Percentiles rank a stretch among this genome's conserved stretches.
These are phyloP conservation scores for Atkinsonella texensis DNA, from an alignment of 2,329 filamentous ascomycete species.

Conservation along the genomic window DNA sequence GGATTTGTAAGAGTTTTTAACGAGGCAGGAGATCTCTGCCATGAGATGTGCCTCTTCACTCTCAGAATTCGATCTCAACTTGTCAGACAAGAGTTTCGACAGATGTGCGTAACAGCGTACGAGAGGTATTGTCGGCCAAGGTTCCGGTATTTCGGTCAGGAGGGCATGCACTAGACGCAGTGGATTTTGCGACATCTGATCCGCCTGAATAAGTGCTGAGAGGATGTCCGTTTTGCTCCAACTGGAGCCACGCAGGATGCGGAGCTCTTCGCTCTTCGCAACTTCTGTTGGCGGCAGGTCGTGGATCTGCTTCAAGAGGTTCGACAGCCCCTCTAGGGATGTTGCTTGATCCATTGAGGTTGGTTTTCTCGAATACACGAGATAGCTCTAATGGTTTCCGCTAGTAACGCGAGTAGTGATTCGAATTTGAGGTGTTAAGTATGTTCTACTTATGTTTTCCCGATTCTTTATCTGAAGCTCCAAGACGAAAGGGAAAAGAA, in stretches of 20 bases:
- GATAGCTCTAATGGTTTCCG: background rate
- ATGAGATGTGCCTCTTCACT: conserved; percentile 9
- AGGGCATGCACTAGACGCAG: conserved; percentile 15
- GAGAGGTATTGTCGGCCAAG: conserved; percentile 18
- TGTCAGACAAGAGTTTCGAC: conserved; percentile 25
- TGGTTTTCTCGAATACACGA: background rate
- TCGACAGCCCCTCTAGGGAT: conserved; percentile 3
- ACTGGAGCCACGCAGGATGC: conserved; percentile 3
- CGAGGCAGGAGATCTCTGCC: conserved; percentile 11
- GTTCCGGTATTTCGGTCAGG: conserved; percentile 14
- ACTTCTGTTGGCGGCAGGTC: conserved; percentile 10
- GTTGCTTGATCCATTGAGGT: conserved; percentile 8
- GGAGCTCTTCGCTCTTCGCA: conserved; percentile 8
- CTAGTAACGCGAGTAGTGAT: background rate
- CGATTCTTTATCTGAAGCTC: background rate
- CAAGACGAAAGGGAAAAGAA: background rate
- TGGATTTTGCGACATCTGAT: conserved; percentile 12
- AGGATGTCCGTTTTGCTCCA: conserved; percentile 12
- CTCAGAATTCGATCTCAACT: conserved; percentile 17
- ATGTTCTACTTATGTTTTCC: background rate
- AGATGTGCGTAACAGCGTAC: conserved; percentile 23
- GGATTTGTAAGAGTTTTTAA: conserved; percentile 22
- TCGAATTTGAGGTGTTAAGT: background rate
- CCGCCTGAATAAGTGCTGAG: conserved; percentile 11
- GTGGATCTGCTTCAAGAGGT: conserved; percentile 11